Evolutionary conservation across 2,329 filamentous ascomycete species (phyloP), one percentile per base, ranked within the genome.

Genomic region (Trichoderma brevicompactum): DNA sequence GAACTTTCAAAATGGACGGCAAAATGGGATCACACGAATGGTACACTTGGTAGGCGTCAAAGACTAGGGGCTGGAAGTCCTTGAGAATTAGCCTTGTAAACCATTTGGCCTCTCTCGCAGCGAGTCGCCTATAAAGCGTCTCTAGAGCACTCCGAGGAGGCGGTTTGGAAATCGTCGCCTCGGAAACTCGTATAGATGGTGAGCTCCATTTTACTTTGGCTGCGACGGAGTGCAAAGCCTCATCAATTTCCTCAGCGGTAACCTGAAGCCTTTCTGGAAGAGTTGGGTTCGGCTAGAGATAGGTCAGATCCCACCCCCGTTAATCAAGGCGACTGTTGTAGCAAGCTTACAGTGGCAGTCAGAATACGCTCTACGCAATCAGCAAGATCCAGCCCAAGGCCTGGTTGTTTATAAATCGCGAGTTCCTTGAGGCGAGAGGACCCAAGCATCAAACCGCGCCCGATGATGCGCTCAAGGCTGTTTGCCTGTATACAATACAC

Each of bases 61-160:
- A 72, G 1, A 83, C 74, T 0, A 94, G 80, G 0, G 90, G 89
- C n/a, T 84, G 81, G 66, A 89, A 91, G 68, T 89, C 85, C 73
- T 96, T 95, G 34, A 96, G 79, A 6, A 97, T 81, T 36, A 97
- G 80, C 3, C 94, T 85, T 0, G 91, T 91, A 10, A 97, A 82
- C 94, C 94, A 97, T 77, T 97, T 97, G 4, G 89, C 90, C 73
- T 96, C 91, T 49, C 81, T 80, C 3, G 91, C 85, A 52, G 81
- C 81, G 9, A 92, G 73, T 7, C 85, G 83, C 36, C 77, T 79
- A 71, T 90, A 91, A 1, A 94, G 73, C 0, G 74, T 73, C 19
- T 80, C 80, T 1, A 94, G 75, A 3, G 82, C 74, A 5, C 78
- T 76, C 75, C 72, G 84, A 71, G 70, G 79, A 46, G 70, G 56